Evolutionary conservation across 1,139 yeast genomes (phyloP), one percentile per base, ranked within the genome.

Genomic region (Scheffersomyces cryptocercus): DNA sequence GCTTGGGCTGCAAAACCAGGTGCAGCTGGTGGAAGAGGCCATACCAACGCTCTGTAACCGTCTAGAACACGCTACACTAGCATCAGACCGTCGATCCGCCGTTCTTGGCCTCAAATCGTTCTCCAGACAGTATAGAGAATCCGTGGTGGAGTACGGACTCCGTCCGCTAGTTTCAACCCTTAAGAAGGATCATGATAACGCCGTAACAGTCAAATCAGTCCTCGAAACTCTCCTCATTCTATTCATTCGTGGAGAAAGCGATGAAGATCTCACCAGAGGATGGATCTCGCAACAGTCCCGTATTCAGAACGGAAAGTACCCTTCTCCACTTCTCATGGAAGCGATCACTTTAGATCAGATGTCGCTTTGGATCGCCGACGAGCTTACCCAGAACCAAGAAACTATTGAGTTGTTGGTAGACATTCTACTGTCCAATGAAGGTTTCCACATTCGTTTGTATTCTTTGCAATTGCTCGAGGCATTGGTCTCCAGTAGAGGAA

Each of bases 361-460:
- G 53, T 88, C 97, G 0, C 68, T 90, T 48, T 91, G 97, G 97
- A 86, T 95, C 35, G 90, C 98, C 0, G 99, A 95, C 65, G 98
- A 90, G 53, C 73, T 95, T 55, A 87, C 93, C 2, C 95, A 88
- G 58, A 78, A 77, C 29, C 75, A 63, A 15, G 84, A 81, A 28
- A 76, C 82, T 28, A 72, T 93, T 36, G 73, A 77, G 20, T 65
- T 80, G 4, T 65, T 90, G 39, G 68, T 89, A 28, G 79, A 79
- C 15, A 70, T 87, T 3, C 59, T 75, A 36, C 74, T 79, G 40
- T 75, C 77, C 29, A 70, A 70, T 11, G 61, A 59, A 32, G 91
- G 88, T 57, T 88, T 88, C 59, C 95, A 89, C 60, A 77, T 85
- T 31, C 77, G 85, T 48, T 70, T 93, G 11, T 95, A 93, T 61